These are phyloP conservation scores for Saxispiralis lemnorum DNA, from an alignment of 495 filamentous ascomycete species.

Conservation along the genomic window DNA sequence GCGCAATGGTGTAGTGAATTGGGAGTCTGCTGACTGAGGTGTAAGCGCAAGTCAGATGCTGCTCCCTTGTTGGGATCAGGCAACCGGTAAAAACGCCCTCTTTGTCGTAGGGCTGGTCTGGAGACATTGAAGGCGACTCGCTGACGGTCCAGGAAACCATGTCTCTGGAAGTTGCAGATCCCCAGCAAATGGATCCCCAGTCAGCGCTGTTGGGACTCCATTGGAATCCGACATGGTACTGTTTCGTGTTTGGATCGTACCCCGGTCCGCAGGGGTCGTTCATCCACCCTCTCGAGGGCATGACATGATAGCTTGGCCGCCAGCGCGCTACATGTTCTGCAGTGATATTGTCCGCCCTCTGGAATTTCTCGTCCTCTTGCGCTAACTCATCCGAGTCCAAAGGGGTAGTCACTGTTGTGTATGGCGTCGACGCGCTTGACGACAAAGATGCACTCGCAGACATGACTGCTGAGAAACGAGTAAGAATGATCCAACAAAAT, in stretches of 20 bases:
- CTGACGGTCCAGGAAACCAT: not conserved
- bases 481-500: too few relatives aligned
- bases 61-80: not conserved
- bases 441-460: too few relatives aligned
- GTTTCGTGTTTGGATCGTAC: not conserved
- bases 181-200: constrained; percentile 2
- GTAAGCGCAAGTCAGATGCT: not conserved
- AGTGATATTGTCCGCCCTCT: too few relatives aligned
- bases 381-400: too few relatives aligned
- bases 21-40: constrained; percentile 2
- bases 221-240: constrained; percentile 2
- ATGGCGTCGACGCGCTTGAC: too few relatives aligned
- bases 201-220: not conserved
- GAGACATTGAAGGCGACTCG: not conserved
- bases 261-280: constrained; percentile 3
- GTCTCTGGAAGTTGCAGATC: not conserved
- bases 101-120: not conserved
- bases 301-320: not conserved
- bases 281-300: constrained; percentile 2
- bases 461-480: too few relatives aligned
- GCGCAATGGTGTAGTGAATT: not conserved
- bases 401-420: too few relatives aligned
- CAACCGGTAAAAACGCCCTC: constrained; percentile 1
- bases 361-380: too few relatives aligned
- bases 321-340: not conserved